Evolutionary conservation across 257 asterid species (phyloP).

Genomic region (Nicotiana paniculata): DNA sequence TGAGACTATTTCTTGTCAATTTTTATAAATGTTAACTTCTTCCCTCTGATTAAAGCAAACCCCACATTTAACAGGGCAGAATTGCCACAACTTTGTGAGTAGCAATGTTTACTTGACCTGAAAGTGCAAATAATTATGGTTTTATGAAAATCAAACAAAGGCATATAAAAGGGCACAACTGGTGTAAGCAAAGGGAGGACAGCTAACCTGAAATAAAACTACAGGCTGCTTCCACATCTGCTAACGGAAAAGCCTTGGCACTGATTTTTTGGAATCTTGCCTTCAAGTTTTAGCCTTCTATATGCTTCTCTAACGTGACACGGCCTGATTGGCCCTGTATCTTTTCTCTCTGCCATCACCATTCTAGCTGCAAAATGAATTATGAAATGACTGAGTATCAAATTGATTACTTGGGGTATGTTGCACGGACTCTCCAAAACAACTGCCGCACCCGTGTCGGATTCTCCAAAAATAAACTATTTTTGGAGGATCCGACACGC

Average conservation of each 20-base stretch:
- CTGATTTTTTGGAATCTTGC: constrained; percentile 84
- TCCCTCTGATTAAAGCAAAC: not conserved
- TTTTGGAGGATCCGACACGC: no score
- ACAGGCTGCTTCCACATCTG: not conserved
- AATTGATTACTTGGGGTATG: not conserved
- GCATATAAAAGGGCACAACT: not conserved
- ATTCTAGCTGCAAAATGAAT: constrained; percentile 55
- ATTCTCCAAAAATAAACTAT: no score
- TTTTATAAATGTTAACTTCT: not conserved
- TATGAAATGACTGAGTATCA: not conserved
- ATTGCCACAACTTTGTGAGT: not conserved
- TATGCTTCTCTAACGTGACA: constrained; percentile 95
- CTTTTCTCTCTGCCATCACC: constrained; percentile 79
- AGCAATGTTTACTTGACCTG: not conserved
- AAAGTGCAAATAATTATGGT: not conserved
- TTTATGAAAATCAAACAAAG: not conserved
- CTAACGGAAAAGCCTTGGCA: constrained; percentile 80
- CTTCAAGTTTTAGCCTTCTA: constrained; percentile 79
- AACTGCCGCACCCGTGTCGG: no score
- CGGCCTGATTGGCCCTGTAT: constrained; percentile 90
- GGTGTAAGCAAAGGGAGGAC: not conserved
- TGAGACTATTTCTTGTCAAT: no score
- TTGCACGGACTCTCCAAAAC: no score
- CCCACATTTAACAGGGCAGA: not conserved
- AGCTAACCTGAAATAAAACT: not conserved